These are phyloP conservation scores for Neopestalotiopsis rosae DNA, from an alignment of 2,329 filamentous ascomycete species.

Conservation along the genomic window DNA sequence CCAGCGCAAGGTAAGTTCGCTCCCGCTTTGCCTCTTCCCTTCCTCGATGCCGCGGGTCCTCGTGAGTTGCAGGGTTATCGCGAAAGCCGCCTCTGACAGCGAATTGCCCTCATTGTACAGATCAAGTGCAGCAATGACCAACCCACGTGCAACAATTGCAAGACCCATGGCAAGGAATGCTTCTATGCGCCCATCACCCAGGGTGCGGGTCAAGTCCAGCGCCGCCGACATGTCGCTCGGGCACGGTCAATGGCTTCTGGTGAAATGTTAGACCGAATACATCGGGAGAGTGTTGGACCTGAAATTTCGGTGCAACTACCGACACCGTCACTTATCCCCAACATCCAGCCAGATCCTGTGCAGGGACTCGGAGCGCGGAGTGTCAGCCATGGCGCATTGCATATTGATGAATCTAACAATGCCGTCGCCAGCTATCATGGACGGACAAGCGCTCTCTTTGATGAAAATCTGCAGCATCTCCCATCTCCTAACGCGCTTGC, in stretches of 20 bases:
- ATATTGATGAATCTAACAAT: too few relatives aligned
- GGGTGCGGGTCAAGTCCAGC: background rate
- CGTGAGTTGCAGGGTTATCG: too few relatives aligned
- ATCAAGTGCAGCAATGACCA: conserved; percentile 6
- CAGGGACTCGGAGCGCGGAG: too few relatives aligned
- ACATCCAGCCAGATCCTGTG: background rate
- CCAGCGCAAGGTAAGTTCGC: background rate
- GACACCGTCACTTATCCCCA: background rate
- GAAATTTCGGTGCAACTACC: background rate
- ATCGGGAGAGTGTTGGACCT: background rate
- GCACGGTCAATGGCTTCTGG: too few relatives aligned
- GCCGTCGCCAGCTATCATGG: conserved; percentile 46
- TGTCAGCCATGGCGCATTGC: too few relatives aligned
- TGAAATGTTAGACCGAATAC: too few relatives aligned
- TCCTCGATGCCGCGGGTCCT: too few relatives aligned
- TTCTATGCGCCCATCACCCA: conserved; percentile 30
- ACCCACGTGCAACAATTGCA: conserved; percentile 35
- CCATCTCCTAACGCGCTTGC: conserved; percentile 24
- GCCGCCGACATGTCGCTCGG: too few relatives aligned
- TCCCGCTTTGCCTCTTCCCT: too few relatives aligned
- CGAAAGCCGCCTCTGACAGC: too few relatives aligned
- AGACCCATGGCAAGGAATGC: conserved; percentile 34
- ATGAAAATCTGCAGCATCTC: conserved; percentile 38
- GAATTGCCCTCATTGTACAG: background rate
- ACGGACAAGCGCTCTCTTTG: conserved; percentile 53